phyloP scores from a whole-genome alignment of 495 filamentous ascomycete species.

The Beverwykella pulmonaria region DNA sequence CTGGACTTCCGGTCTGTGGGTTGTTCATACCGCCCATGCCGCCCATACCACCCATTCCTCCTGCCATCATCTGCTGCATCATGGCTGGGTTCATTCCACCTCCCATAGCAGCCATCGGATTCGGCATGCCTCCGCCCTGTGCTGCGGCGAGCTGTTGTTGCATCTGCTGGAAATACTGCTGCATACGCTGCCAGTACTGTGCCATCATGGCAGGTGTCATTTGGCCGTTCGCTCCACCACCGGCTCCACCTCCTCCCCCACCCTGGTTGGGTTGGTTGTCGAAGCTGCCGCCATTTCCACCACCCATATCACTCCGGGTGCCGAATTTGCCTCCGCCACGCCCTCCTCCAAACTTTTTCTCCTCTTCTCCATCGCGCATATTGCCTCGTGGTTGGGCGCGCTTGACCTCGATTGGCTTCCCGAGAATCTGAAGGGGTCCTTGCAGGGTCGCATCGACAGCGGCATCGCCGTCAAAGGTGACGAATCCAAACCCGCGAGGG shows the following conservation, averaged over 20 bases:
- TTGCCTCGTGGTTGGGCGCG: slow-evolving; percentile 96
- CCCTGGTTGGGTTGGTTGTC: slow-evolving; percentile 43
- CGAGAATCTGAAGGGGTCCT: slow-evolving; percentile 82
- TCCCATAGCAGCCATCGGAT: slow-evolving; percentile 52
- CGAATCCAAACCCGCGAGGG: slow-evolving; percentile 96
- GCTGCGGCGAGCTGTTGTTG: slow-evolving; percentile 70
- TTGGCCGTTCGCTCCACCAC: slow-evolving; percentile 46
- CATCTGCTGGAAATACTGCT: slow-evolving; percentile 93
- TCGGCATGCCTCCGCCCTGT: slow-evolving; percentile 43
- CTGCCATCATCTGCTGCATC: slow-evolving; percentile 66
- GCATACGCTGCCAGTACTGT: slow-evolving; percentile 96
- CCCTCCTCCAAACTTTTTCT: slow-evolving; percentile 48
- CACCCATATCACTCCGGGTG: slow-evolving; percentile 36
- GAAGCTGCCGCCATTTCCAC: slow-evolving; percentile 44
- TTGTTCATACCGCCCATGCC: slow-evolving; percentile 17
- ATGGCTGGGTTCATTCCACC: slow-evolving; percentile 73
- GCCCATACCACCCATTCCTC: slow-evolving; percentile 30
- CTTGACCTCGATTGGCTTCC: slow-evolving; percentile 97
- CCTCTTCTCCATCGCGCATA: slow-evolving; percentile 84
- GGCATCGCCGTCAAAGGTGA: slow-evolving; percentile 94
- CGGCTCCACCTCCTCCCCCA: slow-evolving; percentile 12
- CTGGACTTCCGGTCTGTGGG: slow-evolving; percentile 45
- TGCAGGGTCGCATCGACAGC: slow-evolving; percentile 88
- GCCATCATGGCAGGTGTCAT: slow-evolving; percentile 98
- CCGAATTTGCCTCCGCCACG: slow-evolving; percentile 61